Conservation (phyloP, 1,284 basidiomycete genomes). For the Rhodotorula sp. region DNA sequence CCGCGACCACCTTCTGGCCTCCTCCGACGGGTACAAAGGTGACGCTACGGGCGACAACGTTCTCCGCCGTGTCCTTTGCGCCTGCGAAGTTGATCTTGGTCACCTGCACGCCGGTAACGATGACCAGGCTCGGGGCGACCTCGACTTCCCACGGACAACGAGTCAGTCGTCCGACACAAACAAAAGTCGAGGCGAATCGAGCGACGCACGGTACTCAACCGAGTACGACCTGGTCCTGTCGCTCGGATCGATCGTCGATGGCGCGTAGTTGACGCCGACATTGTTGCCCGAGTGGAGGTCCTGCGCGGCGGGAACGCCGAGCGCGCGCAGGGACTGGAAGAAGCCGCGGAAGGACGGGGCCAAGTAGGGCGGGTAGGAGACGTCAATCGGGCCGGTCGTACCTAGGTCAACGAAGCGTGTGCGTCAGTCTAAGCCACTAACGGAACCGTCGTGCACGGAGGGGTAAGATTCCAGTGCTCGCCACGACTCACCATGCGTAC, state of each 20-base stretch:
- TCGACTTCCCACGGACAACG: conserved; percentile 55
- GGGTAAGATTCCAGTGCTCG: not conserved
- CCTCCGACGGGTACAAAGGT: conserved; percentile 14
- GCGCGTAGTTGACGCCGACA: conserved; percentile 18
- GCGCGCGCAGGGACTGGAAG: conserved; percentile 35
- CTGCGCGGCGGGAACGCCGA: conserved; percentile 38
- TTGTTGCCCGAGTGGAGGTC: conserved; percentile 42
- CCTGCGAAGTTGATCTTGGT: conserved; percentile 57
- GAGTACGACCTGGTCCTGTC: conserved; percentile 34
- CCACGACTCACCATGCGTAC: conserved; percentile 27
- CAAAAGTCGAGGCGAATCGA: conserved; percentile 53
- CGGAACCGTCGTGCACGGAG: conserved; percentile 35
- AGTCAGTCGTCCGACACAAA: conserved; percentile 65
- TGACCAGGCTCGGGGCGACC: conserved; percentile 61
- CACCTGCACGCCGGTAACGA: conserved; percentile 62
- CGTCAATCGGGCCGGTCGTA: conserved; percentile 45
- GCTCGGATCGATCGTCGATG: conserved; percentile 12
- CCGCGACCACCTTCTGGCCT: not conserved
- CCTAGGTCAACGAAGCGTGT: not conserved
- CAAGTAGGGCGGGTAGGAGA: conserved; percentile 45
- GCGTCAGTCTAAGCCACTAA: too few relatives aligned
- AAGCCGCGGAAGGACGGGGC: conserved; percentile 32
- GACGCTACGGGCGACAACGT: conserved; percentile 56
- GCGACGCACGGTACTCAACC: conserved; percentile 45
- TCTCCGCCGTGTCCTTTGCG: conserved; percentile 55